phyloP scores from a whole-genome alignment of 495 filamentous ascomycete species.

The Aspergillus mulundensis region DNA sequence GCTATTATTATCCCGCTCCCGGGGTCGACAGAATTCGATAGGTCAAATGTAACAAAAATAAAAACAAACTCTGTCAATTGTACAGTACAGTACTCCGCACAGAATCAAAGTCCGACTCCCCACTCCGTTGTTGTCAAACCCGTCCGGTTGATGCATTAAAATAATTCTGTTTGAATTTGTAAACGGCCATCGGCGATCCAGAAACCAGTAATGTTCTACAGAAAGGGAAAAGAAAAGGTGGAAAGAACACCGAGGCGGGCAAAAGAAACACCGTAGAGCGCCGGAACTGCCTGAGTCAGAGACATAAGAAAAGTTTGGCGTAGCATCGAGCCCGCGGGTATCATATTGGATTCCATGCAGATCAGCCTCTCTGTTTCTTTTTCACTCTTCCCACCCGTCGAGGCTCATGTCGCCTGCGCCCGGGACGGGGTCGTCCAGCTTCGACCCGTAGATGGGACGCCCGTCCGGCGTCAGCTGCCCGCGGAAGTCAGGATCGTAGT shows the following conservation, averaged over 20 bases:
- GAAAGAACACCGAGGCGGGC: constrained; percentile 15
- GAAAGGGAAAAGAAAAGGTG: constrained; percentile 5
- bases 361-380: constrained; percentile 11
- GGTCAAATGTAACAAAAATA: constrained; percentile 16
- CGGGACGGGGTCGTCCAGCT: constrained; percentile 36
- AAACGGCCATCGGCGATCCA: constrained; percentile 5
- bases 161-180: constrained; percentile 12
- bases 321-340: constrained; percentile 19
- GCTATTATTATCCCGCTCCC: constrained; percentile 15
- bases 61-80: constrained; percentile 15
- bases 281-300: constrained; percentile 23
- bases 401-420: constrained; percentile 35
- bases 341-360: constrained; percentile 20
- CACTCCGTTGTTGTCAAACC: constrained; percentile 8
- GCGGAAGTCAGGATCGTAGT: constrained; percentile 45
- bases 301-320: constrained; percentile 21
- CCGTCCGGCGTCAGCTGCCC: constrained; percentile 43
- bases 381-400: constrained; percentile 35
- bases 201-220: constrained; percentile 16
- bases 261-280: constrained; percentile 30
- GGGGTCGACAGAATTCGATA: constrained; percentile 17
- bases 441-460: constrained; percentile 39
- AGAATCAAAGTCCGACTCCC: neutral
- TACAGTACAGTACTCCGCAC: constrained; percentile 11
- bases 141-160: constrained; percentile 16